These are phyloP conservation scores for Durusdinium trenchii DNA, from an alignment of 73 alveolate species.

Conservation along the genomic window DNA sequence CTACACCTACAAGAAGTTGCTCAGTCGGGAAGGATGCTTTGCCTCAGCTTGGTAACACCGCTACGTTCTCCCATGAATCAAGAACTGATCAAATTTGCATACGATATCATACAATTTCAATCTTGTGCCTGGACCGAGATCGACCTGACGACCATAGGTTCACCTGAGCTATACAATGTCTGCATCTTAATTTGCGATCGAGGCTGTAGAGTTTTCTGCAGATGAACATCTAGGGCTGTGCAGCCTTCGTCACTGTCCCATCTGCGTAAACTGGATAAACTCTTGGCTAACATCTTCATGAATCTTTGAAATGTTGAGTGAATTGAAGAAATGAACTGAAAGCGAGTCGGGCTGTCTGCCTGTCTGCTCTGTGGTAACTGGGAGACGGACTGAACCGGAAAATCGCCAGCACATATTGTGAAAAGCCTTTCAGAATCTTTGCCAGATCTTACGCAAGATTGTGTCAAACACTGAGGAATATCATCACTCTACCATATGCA, in stretches of 20 bases:
- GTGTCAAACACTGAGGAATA: too few species aligned
- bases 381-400: neutral
- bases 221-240: too few species aligned
- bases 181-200: too few species aligned
- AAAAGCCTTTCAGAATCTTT: too few species aligned
- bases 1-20: conserved; percentile 52
- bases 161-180: conserved; percentile 3
- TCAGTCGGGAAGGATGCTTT: conserved; percentile 50
- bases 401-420: conserved; percentile 7
- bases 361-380: too few species aligned
- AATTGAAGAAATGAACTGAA: too few species aligned
- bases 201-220: too few species aligned
- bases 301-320: too few species aligned
- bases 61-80: neutral
- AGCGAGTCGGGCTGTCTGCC: too few species aligned
- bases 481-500: neutral
- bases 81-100: too few species aligned
- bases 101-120: neutral
- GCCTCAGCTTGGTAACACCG: conserved; percentile 16
- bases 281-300: neutral
- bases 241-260: neutral
- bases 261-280: neutral
- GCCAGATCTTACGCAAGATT: too few species aligned
- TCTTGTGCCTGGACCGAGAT: conserved; percentile 27
- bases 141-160: neutral